These are phyloP conservation scores for Posidonia oceanica DNA, from an alignment of 116 monocot species.

Conservation along the genomic window DNA sequence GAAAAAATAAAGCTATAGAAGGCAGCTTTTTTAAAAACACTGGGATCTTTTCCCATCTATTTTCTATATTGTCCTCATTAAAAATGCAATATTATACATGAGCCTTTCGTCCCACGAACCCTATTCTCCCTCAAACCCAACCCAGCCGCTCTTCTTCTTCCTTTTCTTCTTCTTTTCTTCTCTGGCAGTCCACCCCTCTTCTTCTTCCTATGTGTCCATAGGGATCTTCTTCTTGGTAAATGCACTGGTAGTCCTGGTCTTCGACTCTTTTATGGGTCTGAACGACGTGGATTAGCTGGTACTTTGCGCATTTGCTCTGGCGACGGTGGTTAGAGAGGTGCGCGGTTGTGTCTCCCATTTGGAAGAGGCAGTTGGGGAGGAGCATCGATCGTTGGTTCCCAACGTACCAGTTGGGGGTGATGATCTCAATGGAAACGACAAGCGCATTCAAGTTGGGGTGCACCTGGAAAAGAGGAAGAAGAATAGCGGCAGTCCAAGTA, in stretches of 20 bases:
- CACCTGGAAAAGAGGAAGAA: constrained; percentile 7
- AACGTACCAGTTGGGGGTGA: constrained; percentile 39
- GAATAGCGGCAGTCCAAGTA: too few species aligned
- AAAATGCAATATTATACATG: too few species aligned
- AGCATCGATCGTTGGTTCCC: constrained; percentile 51
- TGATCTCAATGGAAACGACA: constrained; percentile 43
- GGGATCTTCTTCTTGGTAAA: constrained; percentile 60
- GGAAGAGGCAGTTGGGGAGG: constrained; percentile 65
- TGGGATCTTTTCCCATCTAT: too few species aligned
- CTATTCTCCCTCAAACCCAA: too few species aligned
- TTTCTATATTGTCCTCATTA: too few species aligned
- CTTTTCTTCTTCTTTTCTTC: constrained; percentile 24
- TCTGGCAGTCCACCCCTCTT: constrained; percentile 63
- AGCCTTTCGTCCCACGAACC: too few species aligned
- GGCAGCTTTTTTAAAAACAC: too few species aligned
- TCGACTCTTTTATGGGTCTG: constrained; percentile 62
- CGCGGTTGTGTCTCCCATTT: constrained; percentile 50
- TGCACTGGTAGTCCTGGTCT: constrained; percentile 59
- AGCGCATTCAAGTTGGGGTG: constrained; percentile 18
- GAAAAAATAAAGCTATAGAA: too few species aligned
- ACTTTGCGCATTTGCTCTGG: constrained; percentile 49
- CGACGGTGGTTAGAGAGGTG: constrained; percentile 41
- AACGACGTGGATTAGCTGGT: constrained; percentile 51
- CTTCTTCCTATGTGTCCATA: constrained; percentile 38
- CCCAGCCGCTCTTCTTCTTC: too few species aligned